Evolutionary conservation across 1,284 basidiomycete species (phyloP).

Genomic region (Cryptococcus sp.): DNA sequence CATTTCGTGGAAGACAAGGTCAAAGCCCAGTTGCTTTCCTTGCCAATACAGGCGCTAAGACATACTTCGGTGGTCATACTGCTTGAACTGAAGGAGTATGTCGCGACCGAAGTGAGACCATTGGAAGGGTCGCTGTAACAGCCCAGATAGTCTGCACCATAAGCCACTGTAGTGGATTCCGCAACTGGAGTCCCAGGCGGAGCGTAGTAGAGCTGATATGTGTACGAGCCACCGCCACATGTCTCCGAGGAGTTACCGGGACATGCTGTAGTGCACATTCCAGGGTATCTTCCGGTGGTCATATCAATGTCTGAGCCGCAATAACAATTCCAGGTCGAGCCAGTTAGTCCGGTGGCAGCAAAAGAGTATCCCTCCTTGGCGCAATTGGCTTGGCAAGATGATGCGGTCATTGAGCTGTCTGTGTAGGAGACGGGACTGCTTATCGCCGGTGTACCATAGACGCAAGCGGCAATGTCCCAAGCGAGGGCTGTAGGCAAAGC

Average conservation of each 20-base stretch:
- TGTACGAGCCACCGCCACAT: conserved; percentile 27
- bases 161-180: too few species aligned
- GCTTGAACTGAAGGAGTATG: too few species aligned
- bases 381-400: conserved; percentile 7
- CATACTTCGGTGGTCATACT: too few species aligned
- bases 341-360: conserved; percentile 7
- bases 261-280: conserved; percentile 15
- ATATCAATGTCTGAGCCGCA: neutral
- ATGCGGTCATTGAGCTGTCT: too few species aligned
- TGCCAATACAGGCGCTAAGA: neutral
- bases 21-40: neutral
- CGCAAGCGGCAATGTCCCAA: too few species aligned
- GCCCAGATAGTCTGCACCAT: conserved; percentile 1
- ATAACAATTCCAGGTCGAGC: neutral
- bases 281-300: too few species aligned
- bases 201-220: conserved; percentile 11
- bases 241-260: conserved; percentile 30
- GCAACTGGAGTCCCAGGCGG: conserved; percentile 2
- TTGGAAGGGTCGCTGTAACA: conserved; percentile 3
- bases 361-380: conserved; percentile 3
- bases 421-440: too few species aligned
- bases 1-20: neutral
- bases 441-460: too few species aligned
- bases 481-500: too few species aligned
- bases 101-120: neutral